Conservation (phyloP, 2,329 filamentous ascomycete species). For the Cladorrhinum sp. region DNA sequence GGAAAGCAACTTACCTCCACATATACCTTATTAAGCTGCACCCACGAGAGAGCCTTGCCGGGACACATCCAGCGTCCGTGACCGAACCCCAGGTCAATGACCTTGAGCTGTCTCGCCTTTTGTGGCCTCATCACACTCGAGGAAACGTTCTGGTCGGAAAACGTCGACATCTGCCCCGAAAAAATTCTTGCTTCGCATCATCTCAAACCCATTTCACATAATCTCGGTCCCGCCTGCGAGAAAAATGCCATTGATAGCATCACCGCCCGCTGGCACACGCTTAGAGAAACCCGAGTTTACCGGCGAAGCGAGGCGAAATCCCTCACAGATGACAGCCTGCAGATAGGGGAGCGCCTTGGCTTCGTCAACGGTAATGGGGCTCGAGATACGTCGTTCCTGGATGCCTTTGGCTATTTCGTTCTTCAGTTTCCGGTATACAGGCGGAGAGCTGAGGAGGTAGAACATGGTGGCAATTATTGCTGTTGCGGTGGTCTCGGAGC, state of each 20-base stretch:
- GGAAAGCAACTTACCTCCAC: no score
- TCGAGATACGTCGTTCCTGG: constrained; percentile 31
- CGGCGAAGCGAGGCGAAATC: constrained; percentile 18
- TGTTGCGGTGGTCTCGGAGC: no score
- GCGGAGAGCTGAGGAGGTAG: neutral
- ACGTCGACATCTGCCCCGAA: constrained; percentile 37
- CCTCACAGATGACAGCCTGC: constrained; percentile 24
- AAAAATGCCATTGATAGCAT: constrained; percentile 27
- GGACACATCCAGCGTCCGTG: neutral
- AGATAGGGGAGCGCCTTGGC: constrained; percentile 16
- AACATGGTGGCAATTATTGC: neutral
- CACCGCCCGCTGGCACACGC: constrained; percentile 26
- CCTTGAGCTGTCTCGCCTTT: neutral
- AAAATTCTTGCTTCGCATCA: constrained; percentile 15
- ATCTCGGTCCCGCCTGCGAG: constrained; percentile 28
- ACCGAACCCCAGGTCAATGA: neutral
- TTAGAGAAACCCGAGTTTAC: constrained; percentile 22
- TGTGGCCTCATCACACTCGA: neutral
- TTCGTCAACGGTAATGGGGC: constrained; percentile 24
- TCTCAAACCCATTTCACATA: neutral
- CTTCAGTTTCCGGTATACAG: neutral
- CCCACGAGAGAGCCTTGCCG: neutral
- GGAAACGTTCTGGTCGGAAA: constrained; percentile 43
- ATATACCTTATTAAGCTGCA: neutral
- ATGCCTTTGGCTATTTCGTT: constrained; percentile 35